Conservation (phyloP, 371 early-diverging fungal genomes). For the Smittium culicis region DNA sequence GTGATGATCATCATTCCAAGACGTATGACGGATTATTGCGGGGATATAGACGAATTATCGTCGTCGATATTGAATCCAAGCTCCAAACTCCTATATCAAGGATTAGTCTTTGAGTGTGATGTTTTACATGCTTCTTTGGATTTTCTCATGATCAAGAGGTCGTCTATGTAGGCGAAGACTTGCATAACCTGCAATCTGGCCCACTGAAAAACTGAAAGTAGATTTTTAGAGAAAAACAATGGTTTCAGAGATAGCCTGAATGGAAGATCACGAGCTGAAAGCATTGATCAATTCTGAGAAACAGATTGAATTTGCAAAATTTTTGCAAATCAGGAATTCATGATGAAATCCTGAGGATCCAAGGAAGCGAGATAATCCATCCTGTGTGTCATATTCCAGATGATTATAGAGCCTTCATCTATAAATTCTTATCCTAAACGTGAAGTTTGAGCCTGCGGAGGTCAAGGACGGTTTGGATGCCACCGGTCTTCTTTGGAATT, state of each 20-base stretch:
- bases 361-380: background rate
- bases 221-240: background rate
- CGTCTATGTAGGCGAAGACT: background rate
- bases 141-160: background rate
- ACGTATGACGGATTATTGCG: background rate
- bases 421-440: background rate
- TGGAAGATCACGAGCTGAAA: background rate
- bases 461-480: background rate
- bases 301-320: background rate
- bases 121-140: background rate
- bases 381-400: background rate
- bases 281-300: background rate
- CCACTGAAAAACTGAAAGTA: background rate
- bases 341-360: background rate
- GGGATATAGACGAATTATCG: background rate
- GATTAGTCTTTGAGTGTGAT: background rate
- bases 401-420: background rate
- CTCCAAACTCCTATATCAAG: background rate
- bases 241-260: background rate
- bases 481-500: background rate
- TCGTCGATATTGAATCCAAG: background rate
- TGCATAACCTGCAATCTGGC: background rate
- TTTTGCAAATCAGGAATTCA: background rate
- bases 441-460: background rate
- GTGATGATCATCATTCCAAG: background rate